Conservation (phyloP, 2,329 filamentous ascomycete genomes). For the Claviceps quebecensis region DNA sequence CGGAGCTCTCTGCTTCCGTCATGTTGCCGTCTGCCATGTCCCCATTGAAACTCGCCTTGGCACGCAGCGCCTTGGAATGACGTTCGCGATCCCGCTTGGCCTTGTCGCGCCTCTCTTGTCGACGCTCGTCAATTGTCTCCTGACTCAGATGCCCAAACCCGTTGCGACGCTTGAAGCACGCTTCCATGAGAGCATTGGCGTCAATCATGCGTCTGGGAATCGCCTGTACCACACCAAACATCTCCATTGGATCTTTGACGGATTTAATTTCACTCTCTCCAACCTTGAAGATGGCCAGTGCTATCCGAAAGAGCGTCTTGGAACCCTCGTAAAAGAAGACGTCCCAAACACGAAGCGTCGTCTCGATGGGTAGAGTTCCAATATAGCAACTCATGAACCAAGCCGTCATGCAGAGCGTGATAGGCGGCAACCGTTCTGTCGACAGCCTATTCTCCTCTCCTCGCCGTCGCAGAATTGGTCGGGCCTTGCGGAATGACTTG, state of each 20-base stretch:
- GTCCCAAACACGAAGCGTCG: conserved; percentile 86
- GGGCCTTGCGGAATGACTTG: conserved; percentile 21
- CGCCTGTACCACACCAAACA: conserved; percentile 85
- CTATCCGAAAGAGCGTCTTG: conserved; percentile 85
- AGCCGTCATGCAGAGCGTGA: conserved; percentile 82
- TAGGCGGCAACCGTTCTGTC: conserved; percentile 58
- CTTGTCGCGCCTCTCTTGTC: conserved; percentile 51
- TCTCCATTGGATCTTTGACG: conserved; percentile 80
- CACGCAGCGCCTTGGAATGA: conserved; percentile 10
- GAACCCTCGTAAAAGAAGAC: conserved; percentile 91
- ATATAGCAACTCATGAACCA: conserved; percentile 99
- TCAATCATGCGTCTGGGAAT: conserved; percentile 72
- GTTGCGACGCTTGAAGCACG: conserved; percentile 67
- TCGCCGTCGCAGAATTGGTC: conserved; percentile 26
- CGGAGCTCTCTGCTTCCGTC: conserved; percentile 14
- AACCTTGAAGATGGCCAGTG: conserved; percentile 79
- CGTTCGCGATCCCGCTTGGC: conserved; percentile 27
- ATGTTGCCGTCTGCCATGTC: conserved; percentile 20
- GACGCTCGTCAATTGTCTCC: conserved; percentile 62
- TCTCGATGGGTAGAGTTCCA: conserved; percentile 81
- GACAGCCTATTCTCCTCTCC: conserved; percentile 25
- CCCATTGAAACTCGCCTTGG: conserved; percentile 15
- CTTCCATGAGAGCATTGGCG: conserved; percentile 67
- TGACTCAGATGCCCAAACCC: conserved; percentile 74
- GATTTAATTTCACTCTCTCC: conserved; percentile 69